Evolutionary conservation across 163 green algal genomes (phyloP).

Genomic region (Chlamydomonas reinhardtii): DNA sequence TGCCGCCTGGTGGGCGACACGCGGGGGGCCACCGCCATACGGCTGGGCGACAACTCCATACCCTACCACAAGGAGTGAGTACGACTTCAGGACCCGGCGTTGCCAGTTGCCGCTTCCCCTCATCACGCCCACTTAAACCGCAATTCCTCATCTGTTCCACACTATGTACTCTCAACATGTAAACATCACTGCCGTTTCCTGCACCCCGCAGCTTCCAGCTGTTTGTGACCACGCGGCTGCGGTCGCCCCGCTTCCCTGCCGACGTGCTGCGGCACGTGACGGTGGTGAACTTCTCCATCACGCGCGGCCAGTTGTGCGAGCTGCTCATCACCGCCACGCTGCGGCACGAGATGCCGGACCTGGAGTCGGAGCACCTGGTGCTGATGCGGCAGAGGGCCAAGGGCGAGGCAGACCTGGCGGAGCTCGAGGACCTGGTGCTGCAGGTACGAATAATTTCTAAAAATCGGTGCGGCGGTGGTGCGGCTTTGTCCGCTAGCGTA

Average conservation of each 20-base stretch:
- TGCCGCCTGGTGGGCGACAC: conserved; percentile 33
- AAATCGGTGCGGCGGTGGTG: neutral
- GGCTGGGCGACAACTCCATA: conserved; percentile 43
- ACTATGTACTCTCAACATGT: neutral
- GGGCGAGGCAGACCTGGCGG: conserved; percentile 54
- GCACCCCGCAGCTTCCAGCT: conserved; percentile 45
- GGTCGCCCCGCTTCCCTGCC: conserved; percentile 47
- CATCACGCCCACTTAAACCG: too few species aligned
- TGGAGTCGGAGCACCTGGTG: conserved; percentile 58
- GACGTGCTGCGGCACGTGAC: conserved; percentile 47
- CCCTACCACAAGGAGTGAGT: conserved; percentile 47
- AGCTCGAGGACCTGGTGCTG: conserved; percentile 58
- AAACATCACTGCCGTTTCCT: too few species aligned
- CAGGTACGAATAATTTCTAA: too few species aligned
- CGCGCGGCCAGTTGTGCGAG: conserved; percentile 56
- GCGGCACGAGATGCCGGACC: conserved; percentile 57
- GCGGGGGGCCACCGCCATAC: conserved; percentile 2
- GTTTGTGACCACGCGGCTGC: conserved; percentile 46
- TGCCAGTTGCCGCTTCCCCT: too few species aligned
- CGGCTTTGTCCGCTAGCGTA: neutral
- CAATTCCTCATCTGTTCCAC: too few species aligned
- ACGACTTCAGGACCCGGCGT: too few species aligned
- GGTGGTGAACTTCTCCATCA: conserved; percentile 61
- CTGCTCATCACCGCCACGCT: conserved; percentile 60
- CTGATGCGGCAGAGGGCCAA: conserved; percentile 48